Percentiles rank a stretch among this genome's conserved stretches.
phyloP scores from a whole-genome alignment of 2,329 filamentous ascomycete species.

The Neonectria ditissima region DNA sequence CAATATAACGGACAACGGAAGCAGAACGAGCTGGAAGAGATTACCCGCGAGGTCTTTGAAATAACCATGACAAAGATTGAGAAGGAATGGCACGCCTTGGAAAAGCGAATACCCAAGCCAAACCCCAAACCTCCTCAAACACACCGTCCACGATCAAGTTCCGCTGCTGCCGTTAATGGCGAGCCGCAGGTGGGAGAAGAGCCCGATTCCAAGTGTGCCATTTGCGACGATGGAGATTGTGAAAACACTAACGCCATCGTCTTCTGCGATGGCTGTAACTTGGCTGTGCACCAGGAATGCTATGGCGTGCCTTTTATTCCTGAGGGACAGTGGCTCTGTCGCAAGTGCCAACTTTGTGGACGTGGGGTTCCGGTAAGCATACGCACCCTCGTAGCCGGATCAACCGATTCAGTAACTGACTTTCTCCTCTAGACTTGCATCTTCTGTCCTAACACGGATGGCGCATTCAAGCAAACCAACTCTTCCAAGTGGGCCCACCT shows the following conservation, averaged over 20 bases:
- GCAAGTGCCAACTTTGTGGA: constrained; percentile 95
- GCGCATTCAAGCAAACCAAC: constrained; percentile 98
- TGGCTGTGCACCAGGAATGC: constrained; percentile 98
- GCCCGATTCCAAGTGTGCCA: constrained; percentile 96
- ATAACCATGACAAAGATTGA: constrained; percentile 99
- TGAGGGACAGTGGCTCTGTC: constrained; percentile 97
- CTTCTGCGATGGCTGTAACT: constrained; percentile 97
- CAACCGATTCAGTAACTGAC: constrained; percentile 31
- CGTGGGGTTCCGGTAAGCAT: constrained; percentile 82
- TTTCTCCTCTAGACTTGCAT: constrained; percentile 78
- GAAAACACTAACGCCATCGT: constrained; percentile 99
- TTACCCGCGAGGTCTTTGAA: constrained; percentile 95
- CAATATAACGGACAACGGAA: constrained; percentile 83
- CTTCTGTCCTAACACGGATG: constrained; percentile 97
- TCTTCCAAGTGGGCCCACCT: constrained; percentile 97
- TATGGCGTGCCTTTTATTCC: constrained; percentile 99
- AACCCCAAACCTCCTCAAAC: constrained; percentile 97
- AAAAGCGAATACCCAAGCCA: constrained; percentile 96
- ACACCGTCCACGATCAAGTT: constrained; percentile 91
- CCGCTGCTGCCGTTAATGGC: constrained; percentile 93
- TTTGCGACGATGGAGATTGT: constrained; percentile 99
- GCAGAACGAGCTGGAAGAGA: constrained; percentile 79
- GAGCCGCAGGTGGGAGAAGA: constrained; percentile 88
- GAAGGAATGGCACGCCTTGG: constrained; percentile 96
- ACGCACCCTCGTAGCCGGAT: neutral